These are phyloP conservation scores for Kluyveromyces siamensis DNA, from an alignment of 805 yeast species.

Conservation along the genomic window DNA sequence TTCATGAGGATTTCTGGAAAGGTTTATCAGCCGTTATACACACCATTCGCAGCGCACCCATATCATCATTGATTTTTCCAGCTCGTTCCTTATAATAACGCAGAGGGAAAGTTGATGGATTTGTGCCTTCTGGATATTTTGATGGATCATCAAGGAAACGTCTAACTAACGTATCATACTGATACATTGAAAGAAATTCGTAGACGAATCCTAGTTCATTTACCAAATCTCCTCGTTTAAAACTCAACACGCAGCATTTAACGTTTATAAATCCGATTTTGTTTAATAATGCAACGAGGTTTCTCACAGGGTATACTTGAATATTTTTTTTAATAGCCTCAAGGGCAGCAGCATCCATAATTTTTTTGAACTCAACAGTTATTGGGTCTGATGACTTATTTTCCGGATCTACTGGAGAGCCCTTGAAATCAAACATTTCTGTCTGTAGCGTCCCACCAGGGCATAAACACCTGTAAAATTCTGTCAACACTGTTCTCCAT, in stretches of 20 bases:
- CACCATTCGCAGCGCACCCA: slow-evolving; percentile 20
- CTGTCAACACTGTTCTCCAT: slow-evolving; percentile 22
- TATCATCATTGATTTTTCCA: slow-evolving; percentile 18
- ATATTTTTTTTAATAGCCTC: slow-evolving; percentile 22
- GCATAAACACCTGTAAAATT: slow-evolving; percentile 17
- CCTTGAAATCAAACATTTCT: slow-evolving; percentile 14
- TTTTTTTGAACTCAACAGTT: slow-evolving; percentile 15
- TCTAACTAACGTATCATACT: slow-evolving; percentile 15
- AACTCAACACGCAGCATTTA: slow-evolving; percentile 18
- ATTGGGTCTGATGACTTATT: slow-evolving; percentile 11
- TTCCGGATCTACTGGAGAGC: slow-evolving; percentile 5
- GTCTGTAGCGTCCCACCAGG: slow-evolving; percentile 26
- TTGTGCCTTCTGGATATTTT: slow-evolving; percentile 10
- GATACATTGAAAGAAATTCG: slow-evolving; percentile 16
- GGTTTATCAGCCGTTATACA: slow-evolving; percentile 25
- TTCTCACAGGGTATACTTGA: slow-evolving; percentile 21
- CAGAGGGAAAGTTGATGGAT: slow-evolving; percentile 16
- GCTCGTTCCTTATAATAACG: slow-evolving; percentile 22
- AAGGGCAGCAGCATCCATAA: slow-evolving; percentile 17
- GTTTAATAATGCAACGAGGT: slow-evolving; percentile 16
- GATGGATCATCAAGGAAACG: slow-evolving; percentile 9
- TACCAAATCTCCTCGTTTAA: slow-evolving; percentile 22
- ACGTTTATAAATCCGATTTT: slow-evolving; percentile 24
- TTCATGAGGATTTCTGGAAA: background rate
- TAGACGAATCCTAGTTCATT: slow-evolving; percentile 23